phyloP scores from a whole-genome alignment of 1,284 basidiomycete genomes.

The Rhodofomes roseus region DNA sequence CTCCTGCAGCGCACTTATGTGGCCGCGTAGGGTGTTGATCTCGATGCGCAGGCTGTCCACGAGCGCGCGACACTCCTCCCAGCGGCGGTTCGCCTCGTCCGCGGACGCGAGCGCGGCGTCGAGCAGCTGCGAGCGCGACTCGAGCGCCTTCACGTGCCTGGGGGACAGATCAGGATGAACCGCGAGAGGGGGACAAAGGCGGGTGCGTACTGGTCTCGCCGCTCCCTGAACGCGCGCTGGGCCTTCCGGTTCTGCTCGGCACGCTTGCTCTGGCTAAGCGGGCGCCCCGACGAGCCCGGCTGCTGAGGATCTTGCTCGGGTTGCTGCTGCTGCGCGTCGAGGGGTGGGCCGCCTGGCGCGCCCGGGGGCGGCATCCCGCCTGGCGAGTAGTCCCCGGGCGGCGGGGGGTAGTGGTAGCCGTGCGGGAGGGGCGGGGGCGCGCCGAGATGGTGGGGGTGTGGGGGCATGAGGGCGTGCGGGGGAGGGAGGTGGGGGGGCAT shows the following conservation, averaged over 20 bases:
- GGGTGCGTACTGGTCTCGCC: conserved; percentile 73
- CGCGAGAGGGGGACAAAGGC: conserved; percentile 5
- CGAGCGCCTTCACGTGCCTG: conserved; percentile 81
- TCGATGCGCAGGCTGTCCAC: conserved; percentile 80
- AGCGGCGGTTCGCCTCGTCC: conserved; percentile 79
- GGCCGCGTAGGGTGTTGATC: conserved; percentile 58
- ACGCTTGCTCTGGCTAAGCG: conserved; percentile 72
- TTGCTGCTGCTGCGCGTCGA: conserved; percentile 22
- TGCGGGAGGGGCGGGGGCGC: conserved; percentile 19
- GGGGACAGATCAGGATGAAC: background rate
- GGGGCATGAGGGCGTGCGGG: conserved; percentile 29
- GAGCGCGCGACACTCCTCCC: conserved; percentile 80
- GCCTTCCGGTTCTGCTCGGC: conserved; percentile 87
- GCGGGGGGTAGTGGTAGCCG: conserved; percentile 20
- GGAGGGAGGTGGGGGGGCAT: conserved; percentile 20
- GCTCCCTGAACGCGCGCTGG: conserved; percentile 79
- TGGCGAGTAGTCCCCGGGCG: conserved; percentile 41
- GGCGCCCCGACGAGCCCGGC: conserved; percentile 31
- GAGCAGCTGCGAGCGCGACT: conserved; percentile 75
- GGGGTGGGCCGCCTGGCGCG: conserved; percentile 17
- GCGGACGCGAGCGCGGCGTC: conserved; percentile 79
- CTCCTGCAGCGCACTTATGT: conserved; percentile 23
- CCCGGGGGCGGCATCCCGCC: conserved; percentile 44
- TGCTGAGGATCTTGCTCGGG: conserved; percentile 18
- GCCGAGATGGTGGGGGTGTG: conserved; percentile 24